These are phyloP conservation scores for Verticillium albo-atrum DNA, from an alignment of 2,329 filamentous ascomycete genomes.

Conservation along the genomic window DNA sequence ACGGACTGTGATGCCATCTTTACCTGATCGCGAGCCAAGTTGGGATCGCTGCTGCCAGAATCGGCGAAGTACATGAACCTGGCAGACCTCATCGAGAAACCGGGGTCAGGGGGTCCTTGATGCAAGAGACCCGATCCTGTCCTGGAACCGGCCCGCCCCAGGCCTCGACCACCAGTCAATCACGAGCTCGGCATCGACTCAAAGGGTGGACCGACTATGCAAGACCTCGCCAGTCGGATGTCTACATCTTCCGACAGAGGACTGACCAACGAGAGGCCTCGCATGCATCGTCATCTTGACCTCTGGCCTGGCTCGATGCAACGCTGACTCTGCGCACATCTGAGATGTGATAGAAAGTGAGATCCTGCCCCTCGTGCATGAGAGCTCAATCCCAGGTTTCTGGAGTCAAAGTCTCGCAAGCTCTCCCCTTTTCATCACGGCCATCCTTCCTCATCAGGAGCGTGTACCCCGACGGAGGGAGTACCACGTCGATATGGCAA, in stretches of 20 bases:
- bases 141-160: background rate
- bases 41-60: background rate
- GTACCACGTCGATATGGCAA: background rate
- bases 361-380: background rate
- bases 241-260: background rate
- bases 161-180: background rate
- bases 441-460: slow-evolving; percentile 5
- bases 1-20: background rate
- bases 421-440: slow-evolving; percentile 12
- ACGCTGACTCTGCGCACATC: background rate
- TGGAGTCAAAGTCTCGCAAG: slow-evolving; percentile 7
- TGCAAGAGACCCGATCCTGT: background rate
- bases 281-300: background rate
- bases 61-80: background rate
- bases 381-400: background rate
- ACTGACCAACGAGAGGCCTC: background rate
- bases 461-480: slow-evolving; percentile 4
- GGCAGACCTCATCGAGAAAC: background rate
- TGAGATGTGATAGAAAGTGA: background rate
- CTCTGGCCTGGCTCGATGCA: background rate
- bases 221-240: background rate
- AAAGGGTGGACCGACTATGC: background rate
- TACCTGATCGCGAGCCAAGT: background rate
- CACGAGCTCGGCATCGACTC: background rate
- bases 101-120: background rate